phyloP scores from a whole-genome alignment of 768 basidiomycete species.

The Rhizopogon roseolus region DNA sequence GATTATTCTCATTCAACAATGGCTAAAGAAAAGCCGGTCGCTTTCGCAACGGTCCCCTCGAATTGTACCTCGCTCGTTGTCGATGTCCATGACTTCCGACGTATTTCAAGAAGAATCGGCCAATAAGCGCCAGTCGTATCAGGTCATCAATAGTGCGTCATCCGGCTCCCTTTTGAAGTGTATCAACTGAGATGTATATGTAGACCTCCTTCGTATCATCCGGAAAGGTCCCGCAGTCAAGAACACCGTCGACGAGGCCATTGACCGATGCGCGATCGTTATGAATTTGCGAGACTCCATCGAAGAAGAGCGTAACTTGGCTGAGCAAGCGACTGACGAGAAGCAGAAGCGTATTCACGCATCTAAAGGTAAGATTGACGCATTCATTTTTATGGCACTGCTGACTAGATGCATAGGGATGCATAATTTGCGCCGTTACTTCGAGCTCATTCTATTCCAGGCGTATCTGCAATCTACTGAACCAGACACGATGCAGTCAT shows the following conservation, averaged over 20 bases:
- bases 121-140: slow-evolving; percentile 61
- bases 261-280: slow-evolving; percentile 80
- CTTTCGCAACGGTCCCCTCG: slow-evolving; percentile 28
- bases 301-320: slow-evolving; percentile 71
- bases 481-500: slow-evolving; percentile 73
- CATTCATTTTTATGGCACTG: neutral
- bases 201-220: slow-evolving; percentile 81
- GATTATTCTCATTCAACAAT: slow-evolving; percentile 77
- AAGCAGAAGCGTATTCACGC: slow-evolving; percentile 60
- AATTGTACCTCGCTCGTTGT: slow-evolving; percentile 33
- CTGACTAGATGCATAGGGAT: slow-evolving; percentile 42
- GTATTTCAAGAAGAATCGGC: slow-evolving; percentile 16
- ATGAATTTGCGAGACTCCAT: slow-evolving; percentile 87
- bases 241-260: slow-evolving; percentile 77
- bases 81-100: slow-evolving; percentile 35
- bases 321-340: slow-evolving; percentile 75
- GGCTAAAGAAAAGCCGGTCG: slow-evolving; percentile 49
- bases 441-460: slow-evolving; percentile 84
- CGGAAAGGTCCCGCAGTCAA: slow-evolving; percentile 86
- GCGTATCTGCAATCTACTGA: slow-evolving; percentile 79
- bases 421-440: slow-evolving; percentile 80
- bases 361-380: slow-evolving; percentile 54
- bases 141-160: slow-evolving; percentile 81
- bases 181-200: slow-evolving; percentile 5
- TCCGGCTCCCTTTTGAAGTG: neutral